Base-by-base conservation (phyloP, 1,284 basidiomycete species). In the Microbotryum silenes-acaulis region DNA sequence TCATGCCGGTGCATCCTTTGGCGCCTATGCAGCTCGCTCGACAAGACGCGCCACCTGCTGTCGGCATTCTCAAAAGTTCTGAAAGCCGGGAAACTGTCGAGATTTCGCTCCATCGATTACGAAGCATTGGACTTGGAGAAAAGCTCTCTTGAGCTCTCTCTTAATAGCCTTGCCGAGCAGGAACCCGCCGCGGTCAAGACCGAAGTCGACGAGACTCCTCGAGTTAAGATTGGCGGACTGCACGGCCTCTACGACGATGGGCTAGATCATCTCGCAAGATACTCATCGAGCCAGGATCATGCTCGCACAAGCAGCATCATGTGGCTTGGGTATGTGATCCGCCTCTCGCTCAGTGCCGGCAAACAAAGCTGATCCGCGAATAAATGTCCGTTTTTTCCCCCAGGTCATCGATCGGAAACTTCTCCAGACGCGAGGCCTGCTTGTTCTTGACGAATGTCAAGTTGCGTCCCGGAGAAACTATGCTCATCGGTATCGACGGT, bases 331-430 rank as follows among this genome's bases (percentile, higher is more conserved):
- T 42, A 42, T 42, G 37, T 42, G 14, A 16, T 42, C 6, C 1
- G 37, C 14, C 12, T 42, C 16, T 12, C 8, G 31, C 56, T n/a
- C 54, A 63, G 4, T 72, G 65, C 67, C 14, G 37, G 37, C 37
- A 18, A 12, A 73, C 67, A 55, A 18, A 42, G 37, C 37, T 42
- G 47, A 47, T 18, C 45, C n/a, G 29, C 29, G 42, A 48, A 55
- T 50, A 33, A 49, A 23, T 23, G 23, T 59, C 51, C 63, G 54
- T 42, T 90, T 92, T 72, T 78, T 97, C 60, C 78, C 97, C 62
- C 97, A 96, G 80, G 0, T 94, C 89, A 0, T 91, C 91, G 0
- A 77, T 97, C 16, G 94, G 94, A 16, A 97, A 97, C 78, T 97
- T 97, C 75, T 75, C 80, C n/a, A 83, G 91, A 27, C 78, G 80